phyloP scores from a whole-genome alignment of 345 rosid species.

The Syzygium aqueum region DNA sequence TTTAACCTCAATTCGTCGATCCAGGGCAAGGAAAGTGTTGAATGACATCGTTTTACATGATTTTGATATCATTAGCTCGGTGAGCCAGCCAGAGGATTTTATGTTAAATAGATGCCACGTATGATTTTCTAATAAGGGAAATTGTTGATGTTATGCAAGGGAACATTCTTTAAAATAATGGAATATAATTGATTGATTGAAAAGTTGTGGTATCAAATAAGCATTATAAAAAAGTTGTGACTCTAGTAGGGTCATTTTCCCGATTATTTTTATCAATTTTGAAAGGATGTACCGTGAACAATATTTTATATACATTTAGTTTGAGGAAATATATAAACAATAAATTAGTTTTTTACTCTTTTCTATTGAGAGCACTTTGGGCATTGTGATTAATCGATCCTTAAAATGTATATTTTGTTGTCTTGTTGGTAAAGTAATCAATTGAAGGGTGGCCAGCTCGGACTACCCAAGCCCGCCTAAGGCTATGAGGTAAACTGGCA shows the following conservation, averaged over 20 bases:
- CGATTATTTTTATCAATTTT: too few species aligned
- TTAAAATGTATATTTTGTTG: not conserved
- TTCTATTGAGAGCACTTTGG: not conserved
- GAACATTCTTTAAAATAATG: not conserved
- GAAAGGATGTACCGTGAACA: not conserved
- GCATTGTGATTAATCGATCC: not conserved
- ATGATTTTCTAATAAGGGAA: not conserved
- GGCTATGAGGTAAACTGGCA: rapidly evolving
- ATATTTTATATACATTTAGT: too few species aligned
- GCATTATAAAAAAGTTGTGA: too few species aligned
- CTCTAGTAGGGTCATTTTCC: too few species aligned
- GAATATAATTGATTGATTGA: too few species aligned
- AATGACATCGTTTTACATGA: rapidly evolving
- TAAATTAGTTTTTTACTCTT: not conserved
- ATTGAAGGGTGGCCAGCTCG: not conserved
- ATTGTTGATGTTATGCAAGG: rapidly evolving
- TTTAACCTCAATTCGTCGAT: not conserved
- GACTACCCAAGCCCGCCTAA: not conserved
- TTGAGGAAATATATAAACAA: not conserved
- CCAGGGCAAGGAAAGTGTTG: not conserved
- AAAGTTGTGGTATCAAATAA: too few species aligned
- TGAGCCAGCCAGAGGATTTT: rapidly evolving
- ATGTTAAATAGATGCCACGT: not conserved
- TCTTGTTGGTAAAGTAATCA: not conserved
- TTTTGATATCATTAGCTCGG: not conserved